phyloP scores from a whole-genome alignment of 768 basidiomycete species.

The Mycena albidolilacea region DNA sequence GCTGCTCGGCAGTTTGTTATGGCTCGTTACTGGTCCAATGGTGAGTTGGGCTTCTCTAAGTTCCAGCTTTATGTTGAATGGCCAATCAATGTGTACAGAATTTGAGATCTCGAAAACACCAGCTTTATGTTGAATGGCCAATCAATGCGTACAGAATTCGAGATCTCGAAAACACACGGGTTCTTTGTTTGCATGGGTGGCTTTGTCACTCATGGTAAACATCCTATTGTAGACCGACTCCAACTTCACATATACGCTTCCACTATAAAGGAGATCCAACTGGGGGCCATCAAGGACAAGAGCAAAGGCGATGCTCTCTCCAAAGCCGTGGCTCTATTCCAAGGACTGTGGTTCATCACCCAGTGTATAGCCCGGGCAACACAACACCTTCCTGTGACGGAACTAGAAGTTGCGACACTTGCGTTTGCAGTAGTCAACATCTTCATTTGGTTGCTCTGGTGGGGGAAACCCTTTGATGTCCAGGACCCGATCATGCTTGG shows the following conservation, averaged over 20 bases:
- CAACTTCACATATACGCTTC: neutral
- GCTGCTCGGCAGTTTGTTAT: neutral
- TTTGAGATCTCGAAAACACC: conserved; percentile 1
- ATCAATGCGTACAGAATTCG: neutral
- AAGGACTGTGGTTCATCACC: conserved; percentile 2
- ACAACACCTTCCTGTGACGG: conserved; percentile 1
- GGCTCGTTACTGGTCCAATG: neutral
- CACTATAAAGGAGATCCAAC: neutral
- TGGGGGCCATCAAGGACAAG: conserved; percentile 3
- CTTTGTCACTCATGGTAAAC: neutral
- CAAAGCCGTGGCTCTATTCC: neutral
- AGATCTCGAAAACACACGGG: conserved; percentile 4
- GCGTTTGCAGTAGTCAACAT: conserved; percentile 6
- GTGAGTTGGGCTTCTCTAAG: neutral
- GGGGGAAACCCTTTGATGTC: neutral
- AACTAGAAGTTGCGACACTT: conserved; percentile 1
- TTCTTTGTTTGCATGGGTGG: neutral
- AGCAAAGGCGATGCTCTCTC: conserved; percentile 4
- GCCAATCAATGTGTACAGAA: neutral
- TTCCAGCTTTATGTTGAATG: conserved; percentile 1
- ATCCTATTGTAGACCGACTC: neutral
- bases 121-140: neutral
- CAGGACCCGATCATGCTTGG: neutral
- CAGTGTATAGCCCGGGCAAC: conserved; percentile 5
- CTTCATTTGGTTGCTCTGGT: conserved; percentile 6